Evolutionary conservation across 164 flowering plant genomes (phyloP).

Genomic region (Tetracentron sinense): DNA sequence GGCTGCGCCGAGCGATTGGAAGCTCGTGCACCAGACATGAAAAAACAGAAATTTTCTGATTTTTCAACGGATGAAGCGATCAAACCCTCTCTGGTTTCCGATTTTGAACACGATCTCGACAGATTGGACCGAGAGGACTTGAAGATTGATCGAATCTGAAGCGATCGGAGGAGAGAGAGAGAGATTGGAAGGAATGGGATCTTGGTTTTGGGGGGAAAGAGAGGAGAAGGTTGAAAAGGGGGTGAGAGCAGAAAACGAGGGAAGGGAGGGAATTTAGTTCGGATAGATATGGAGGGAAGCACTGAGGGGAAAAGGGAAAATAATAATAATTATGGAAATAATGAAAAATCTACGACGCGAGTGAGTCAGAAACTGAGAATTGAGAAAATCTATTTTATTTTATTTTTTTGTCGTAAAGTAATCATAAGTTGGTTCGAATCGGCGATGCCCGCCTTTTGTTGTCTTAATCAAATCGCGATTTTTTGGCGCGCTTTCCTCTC

Average conservation of each 20-base stretch:
- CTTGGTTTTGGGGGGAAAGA: too few relatives aligned
- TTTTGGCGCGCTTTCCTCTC: conserved; percentile 17
- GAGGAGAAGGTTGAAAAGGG: too few relatives aligned
- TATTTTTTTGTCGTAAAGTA: too few relatives aligned
- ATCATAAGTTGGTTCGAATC: conserved; percentile 11
- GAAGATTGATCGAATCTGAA: not conserved
- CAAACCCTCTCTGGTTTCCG: conserved; percentile 10
- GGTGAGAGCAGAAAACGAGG: not conserved
- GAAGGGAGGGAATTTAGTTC: not conserved
- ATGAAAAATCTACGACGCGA: not conserved
- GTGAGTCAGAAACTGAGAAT: too few relatives aligned
- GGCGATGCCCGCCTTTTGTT: conserved; percentile 23
- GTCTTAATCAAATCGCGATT: conserved; percentile 4
- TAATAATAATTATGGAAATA: too few relatives aligned
- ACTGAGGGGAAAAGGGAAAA: not conserved
- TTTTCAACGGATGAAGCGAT: not conserved
- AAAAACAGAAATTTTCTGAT: conserved; percentile 1
- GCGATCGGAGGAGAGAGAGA: too few relatives aligned
- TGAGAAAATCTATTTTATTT: too few relatives aligned
- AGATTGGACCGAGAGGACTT: conserved; percentile 4
- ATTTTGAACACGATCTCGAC: conserved; percentile 5
- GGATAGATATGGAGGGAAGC: not conserved
- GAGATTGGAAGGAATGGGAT: too few relatives aligned
- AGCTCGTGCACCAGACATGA: conserved; percentile 50
- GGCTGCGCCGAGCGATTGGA: conserved; percentile 30